Evolutionary conservation across 768 basidiomycete genomes (phyloP).

Genomic region (Termitomyces sp.): DNA sequence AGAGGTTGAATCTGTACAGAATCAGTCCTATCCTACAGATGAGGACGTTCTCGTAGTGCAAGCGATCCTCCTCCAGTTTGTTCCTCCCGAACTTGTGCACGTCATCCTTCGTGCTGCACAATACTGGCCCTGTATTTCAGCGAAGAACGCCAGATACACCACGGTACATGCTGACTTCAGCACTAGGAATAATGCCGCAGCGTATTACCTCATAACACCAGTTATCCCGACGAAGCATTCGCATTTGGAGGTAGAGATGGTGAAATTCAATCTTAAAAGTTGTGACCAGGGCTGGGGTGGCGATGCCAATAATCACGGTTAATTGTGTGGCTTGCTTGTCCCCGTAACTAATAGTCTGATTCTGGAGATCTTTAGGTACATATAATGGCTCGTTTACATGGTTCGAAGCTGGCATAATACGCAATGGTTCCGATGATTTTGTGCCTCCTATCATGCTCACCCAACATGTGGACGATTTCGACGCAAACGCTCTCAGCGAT

Average conservation of each 20-base stretch:
- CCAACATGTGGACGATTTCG: neutral
- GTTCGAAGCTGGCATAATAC: conserved; percentile 27
- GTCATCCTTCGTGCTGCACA: conserved; percentile 19
- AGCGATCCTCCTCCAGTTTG: conserved; percentile 6
- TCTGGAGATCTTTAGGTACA: conserved; percentile 13
- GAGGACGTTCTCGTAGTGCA: conserved; percentile 16
- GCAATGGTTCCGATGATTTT: conserved; percentile 2
- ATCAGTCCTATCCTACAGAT: neutral
- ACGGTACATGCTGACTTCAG: conserved; percentile 4
- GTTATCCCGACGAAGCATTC: conserved; percentile 6
- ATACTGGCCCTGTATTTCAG: conserved; percentile 21
- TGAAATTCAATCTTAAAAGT: conserved; percentile 14
- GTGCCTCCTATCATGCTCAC: neutral
- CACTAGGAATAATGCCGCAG: conserved; percentile 5
- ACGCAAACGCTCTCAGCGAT: neutral
- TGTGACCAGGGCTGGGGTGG: conserved; percentile 29
- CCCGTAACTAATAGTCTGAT: neutral
- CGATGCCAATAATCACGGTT: conserved; percentile 15
- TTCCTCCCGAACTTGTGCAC: conserved; percentile 23
- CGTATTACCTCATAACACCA: conserved; percentile 17
- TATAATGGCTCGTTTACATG: conserved; percentile 26
- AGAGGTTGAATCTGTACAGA: neutral
- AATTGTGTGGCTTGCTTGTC: neutral
- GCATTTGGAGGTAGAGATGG: conserved; percentile 13
- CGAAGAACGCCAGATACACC: neutral